Conservation (phyloP, 805 yeast genomes). For the Ogataea henricii region DNA sequence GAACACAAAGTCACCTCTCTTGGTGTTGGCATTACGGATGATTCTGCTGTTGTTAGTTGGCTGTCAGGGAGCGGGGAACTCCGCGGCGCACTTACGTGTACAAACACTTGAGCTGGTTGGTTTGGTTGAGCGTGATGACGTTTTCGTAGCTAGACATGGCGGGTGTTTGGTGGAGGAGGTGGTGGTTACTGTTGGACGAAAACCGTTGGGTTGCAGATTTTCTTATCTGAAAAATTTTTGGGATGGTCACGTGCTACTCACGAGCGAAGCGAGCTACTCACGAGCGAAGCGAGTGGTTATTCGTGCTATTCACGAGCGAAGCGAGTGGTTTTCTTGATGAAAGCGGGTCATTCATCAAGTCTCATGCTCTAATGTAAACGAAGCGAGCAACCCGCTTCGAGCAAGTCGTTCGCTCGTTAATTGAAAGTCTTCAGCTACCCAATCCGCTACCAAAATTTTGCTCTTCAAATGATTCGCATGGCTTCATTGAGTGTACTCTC, state of each 20-base stretch:
- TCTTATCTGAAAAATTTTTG: background rate
- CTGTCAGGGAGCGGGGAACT: too few species aligned
- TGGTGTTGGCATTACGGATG: slow-evolving; percentile 78
- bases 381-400: too few species aligned
- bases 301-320: too few species aligned
- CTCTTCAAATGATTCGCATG: too few species aligned
- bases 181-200: background rate
- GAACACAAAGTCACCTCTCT: slow-evolving; percentile 90
- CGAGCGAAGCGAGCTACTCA: background rate
- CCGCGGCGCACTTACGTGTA: slow-evolving; percentile 72
- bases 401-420: too few species aligned
- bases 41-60: slow-evolving; percentile 41
- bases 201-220: slow-evolving; percentile 1
- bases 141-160: slow-evolving; percentile 39
- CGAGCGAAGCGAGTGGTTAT: too few species aligned
- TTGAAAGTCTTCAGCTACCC: too few species aligned
- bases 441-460: too few species aligned
- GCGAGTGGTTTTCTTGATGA: too few species aligned
- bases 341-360: too few species aligned
- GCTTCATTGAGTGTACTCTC: too few species aligned
- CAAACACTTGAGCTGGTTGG: slow-evolving; percentile 85
- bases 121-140: slow-evolving; percentile 76
- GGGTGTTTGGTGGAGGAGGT: background rate
- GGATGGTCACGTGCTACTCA: background rate
- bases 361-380: too few species aligned